phyloP scores from a whole-genome alignment of 2,329 filamentous ascomycete genomes.

The Raffaelea deltoideospora region DNA sequence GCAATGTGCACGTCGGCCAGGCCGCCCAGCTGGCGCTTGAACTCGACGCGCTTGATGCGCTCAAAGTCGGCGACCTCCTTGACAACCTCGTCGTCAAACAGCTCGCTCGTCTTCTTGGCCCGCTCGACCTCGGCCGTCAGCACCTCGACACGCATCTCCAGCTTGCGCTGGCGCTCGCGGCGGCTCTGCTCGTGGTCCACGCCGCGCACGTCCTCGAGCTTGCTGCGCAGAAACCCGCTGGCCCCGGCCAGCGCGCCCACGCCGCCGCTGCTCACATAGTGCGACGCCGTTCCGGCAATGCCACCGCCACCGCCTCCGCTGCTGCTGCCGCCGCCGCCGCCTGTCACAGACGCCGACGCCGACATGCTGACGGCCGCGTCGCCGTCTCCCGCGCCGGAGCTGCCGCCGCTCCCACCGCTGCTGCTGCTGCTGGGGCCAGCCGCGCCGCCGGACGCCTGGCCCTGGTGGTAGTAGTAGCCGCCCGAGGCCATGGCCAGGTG shows the following conservation, averaged over 20 bases:
- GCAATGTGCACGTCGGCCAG: constrained; percentile 73
- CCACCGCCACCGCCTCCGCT: constrained; percentile 23
- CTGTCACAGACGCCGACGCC: background rate
- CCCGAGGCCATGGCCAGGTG: constrained; percentile 40
- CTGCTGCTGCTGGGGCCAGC: background rate
- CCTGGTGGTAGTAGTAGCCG: constrained; percentile 25
- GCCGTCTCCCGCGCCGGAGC: background rate
- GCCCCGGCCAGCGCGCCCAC: constrained; percentile 48
- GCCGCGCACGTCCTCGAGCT: constrained; percentile 91
- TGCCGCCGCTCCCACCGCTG: background rate
- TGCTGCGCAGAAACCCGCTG: constrained; percentile 75
- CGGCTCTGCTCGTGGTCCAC: constrained; percentile 91
- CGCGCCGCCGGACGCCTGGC: constrained; percentile 8
- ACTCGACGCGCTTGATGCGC: constrained; percentile 86
- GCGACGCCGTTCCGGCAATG: constrained; percentile 1
- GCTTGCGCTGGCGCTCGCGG: constrained; percentile 71
- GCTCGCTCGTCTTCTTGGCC: constrained; percentile 73
- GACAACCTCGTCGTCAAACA: constrained; percentile 92
- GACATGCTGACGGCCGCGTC: background rate
- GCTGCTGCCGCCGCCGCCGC: constrained; percentile 1
- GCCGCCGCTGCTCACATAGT: constrained; percentile 5
- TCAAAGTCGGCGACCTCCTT: constrained; percentile 90
- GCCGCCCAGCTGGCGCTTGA: constrained; percentile 70
- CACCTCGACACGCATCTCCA: constrained; percentile 86
- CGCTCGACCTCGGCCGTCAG: constrained; percentile 79